These are phyloP conservation scores for Aspergillus caelatus DNA, from an alignment of 2,329 filamentous ascomycete species.

Conservation along the genomic window DNA sequence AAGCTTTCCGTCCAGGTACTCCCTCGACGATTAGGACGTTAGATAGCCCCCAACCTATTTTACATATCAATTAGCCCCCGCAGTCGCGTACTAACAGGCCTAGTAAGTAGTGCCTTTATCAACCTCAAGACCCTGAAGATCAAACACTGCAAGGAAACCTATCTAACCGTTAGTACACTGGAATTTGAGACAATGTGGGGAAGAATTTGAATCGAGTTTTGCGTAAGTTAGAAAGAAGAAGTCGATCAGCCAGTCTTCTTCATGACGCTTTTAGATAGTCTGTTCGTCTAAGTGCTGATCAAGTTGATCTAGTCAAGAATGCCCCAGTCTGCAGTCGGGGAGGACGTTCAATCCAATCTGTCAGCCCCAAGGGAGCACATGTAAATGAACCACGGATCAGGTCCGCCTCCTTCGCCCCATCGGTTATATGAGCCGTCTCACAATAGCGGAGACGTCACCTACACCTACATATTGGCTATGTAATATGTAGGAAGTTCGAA, in stretches of 20 bases:
- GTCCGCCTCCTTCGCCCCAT: not conserved
- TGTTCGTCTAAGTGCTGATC: not conserved
- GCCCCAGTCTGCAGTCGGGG: not conserved
- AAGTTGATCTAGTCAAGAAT: not conserved
- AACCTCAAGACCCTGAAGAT: conserved; percentile 10
- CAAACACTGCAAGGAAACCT: not conserved
- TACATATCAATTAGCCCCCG: not conserved
- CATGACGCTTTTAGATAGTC: not conserved
- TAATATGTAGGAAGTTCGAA: not conserved
- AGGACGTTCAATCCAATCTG: not conserved
- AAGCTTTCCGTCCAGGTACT: not conserved
- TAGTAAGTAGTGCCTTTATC: not conserved
- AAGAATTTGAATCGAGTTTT: not conserved
- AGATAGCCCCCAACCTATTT: not conserved
- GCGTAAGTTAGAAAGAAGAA: not conserved
- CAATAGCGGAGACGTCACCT: not conserved
- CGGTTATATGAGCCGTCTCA: conserved; percentile 6
- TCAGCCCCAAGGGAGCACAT: not conserved
- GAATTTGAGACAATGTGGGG: conserved; percentile 1
- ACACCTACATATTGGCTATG: not conserved
- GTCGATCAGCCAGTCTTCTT: not conserved
- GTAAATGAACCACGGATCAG: conserved; percentile 5
- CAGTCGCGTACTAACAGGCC: not conserved
- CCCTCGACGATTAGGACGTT: not conserved
- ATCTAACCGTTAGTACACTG: not conserved